These are phyloP conservation scores for Psilocybe subaeruginosa DNA, from an alignment of 768 basidiomycete genomes.

Conservation along the genomic window DNA sequence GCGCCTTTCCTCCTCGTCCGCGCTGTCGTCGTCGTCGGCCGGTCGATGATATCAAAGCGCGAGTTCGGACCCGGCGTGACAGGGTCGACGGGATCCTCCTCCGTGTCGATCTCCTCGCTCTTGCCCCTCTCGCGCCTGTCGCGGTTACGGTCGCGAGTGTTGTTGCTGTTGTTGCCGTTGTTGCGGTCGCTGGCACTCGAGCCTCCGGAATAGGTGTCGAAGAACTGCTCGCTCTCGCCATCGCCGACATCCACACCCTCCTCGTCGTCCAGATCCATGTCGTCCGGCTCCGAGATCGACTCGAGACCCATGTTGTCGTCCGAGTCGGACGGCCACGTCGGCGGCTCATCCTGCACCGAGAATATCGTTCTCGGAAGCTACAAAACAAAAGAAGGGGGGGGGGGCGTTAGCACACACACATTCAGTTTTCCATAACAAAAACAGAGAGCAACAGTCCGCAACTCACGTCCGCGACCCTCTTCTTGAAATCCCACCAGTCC, in stretches of 20 bases:
- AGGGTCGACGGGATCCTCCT: constrained; percentile 73
- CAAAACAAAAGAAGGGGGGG: constrained; percentile 17
- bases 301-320: constrained; percentile 81
- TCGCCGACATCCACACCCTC: constrained; percentile 21
- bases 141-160: constrained; percentile 30
- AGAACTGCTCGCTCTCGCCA: constrained; percentile 47
- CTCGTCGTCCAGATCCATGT: constrained; percentile 55
- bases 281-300: constrained; percentile 81
- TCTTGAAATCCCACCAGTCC: constrained; percentile 85
- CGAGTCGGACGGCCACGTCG: constrained; percentile 76
- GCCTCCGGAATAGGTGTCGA: constrained; percentile 50
- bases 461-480: constrained; percentile 73
- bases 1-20: constrained; percentile 29
- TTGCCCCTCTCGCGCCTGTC: constrained; percentile 43
- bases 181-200: constrained; percentile 38
- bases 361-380: constrained; percentile 76
- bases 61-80: constrained; percentile 65
- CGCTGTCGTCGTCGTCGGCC: constrained; percentile 3
- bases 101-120: constrained; percentile 65
- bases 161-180: constrained; percentile 6
- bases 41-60: constrained; percentile 37
- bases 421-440: no score
- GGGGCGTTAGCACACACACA: constrained; percentile 8
- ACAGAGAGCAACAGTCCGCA: not conserved
- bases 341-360: constrained; percentile 86